Conservation (phyloP, 1,284 basidiomycete genomes). For the Tilletia walkeri region DNA sequence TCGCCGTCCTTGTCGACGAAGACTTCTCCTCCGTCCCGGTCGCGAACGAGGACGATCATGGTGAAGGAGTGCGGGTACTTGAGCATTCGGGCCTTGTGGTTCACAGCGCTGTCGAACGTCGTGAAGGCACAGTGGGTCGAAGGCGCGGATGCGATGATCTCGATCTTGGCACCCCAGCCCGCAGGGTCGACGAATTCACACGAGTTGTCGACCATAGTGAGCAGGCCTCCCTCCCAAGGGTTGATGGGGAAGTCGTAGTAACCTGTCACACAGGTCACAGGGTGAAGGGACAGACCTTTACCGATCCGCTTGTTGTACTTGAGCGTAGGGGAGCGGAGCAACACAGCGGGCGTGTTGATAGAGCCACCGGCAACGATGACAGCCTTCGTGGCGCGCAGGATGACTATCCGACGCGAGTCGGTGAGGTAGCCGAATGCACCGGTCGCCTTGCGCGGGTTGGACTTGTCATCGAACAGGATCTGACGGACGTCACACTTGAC, state of each 20-base stretch:
- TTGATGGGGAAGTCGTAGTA: slow-evolving; percentile 57
- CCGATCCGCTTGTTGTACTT: slow-evolving; percentile 58
- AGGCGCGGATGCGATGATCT: slow-evolving; percentile 58
- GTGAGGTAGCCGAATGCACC: slow-evolving; percentile 45
- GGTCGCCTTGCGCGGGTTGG: slow-evolving; percentile 32
- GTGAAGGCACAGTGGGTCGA: slow-evolving; percentile 53
- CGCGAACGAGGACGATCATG: slow-evolving; percentile 51
- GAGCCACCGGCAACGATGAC: slow-evolving; percentile 58
- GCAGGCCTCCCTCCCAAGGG: slow-evolving; percentile 59
- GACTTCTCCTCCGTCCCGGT: slow-evolving; percentile 55
- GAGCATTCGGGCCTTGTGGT: slow-evolving; percentile 57
- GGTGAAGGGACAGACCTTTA: slow-evolving; percentile 59
- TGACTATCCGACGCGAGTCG: slow-evolving; percentile 29
- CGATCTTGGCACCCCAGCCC: slow-evolving; percentile 59
- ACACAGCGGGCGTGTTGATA: slow-evolving; percentile 58
- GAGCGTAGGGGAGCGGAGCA: slow-evolving; percentile 58
- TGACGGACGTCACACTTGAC: slow-evolving; percentile 55
- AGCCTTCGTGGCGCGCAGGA: slow-evolving; percentile 53
- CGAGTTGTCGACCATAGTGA: slow-evolving; percentile 57
- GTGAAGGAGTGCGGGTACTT: slow-evolving; percentile 52
- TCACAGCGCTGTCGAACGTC: slow-evolving; percentile 52
- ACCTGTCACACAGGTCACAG: slow-evolving; percentile 57
- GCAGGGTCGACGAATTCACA: slow-evolving; percentile 46
- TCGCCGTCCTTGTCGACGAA: slow-evolving; percentile 55
- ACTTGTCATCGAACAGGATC: slow-evolving; percentile 54